phyloP scores from a whole-genome alignment of 495 filamentous ascomycete species.

The Bacidia rubella region DNA sequence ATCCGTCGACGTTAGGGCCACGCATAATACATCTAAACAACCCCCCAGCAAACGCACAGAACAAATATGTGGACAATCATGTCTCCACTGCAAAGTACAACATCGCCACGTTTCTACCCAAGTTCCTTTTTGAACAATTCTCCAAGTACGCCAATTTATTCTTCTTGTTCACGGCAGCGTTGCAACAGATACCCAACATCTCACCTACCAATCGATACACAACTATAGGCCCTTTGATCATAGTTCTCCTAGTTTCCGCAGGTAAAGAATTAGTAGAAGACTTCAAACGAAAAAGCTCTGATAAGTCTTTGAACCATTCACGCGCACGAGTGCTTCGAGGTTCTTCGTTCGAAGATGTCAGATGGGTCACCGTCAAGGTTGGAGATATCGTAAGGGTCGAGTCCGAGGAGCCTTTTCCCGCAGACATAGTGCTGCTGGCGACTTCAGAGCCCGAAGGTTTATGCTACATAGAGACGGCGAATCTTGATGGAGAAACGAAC shows the following conservation, averaged over 20 bases:
- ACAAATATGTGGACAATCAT: slow-evolving; percentile 91
- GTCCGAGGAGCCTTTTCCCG: slow-evolving; percentile 91
- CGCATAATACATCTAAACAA: slow-evolving; percentile 96
- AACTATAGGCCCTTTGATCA: slow-evolving; percentile 80
- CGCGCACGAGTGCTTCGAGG: slow-evolving; percentile 75
- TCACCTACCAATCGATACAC: slow-evolving; percentile 92
- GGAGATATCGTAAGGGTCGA: slow-evolving; percentile 92
- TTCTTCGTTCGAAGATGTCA: slow-evolving; percentile 69
- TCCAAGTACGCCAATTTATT: slow-evolving; percentile 98
- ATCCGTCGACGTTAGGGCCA: slow-evolving; percentile 82
- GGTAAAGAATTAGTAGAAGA: slow-evolving; percentile 93
- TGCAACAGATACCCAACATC: slow-evolving; percentile 93
- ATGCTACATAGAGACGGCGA: slow-evolving; percentile 98
- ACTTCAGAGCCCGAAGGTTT: slow-evolving; percentile 95
- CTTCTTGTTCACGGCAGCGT: slow-evolving; percentile 91
- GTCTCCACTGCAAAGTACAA: slow-evolving; percentile 99
- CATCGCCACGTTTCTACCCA: slow-evolving; percentile 82
- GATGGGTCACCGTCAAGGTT: slow-evolving; percentile 87
- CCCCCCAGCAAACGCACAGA: slow-evolving; percentile 74
- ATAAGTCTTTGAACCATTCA: slow-evolving; percentile 77
- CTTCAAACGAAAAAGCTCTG: slow-evolving; percentile 75
- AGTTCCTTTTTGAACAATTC: slow-evolving; percentile 98
- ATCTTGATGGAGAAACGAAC: slow-evolving; percentile 96
- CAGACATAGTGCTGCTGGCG: slow-evolving; percentile 81
- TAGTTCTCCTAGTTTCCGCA: slow-evolving; percentile 86